Base-by-base conservation (phyloP, 2,329 filamentous ascomycete species). In the Alternaria viburni region DNA sequence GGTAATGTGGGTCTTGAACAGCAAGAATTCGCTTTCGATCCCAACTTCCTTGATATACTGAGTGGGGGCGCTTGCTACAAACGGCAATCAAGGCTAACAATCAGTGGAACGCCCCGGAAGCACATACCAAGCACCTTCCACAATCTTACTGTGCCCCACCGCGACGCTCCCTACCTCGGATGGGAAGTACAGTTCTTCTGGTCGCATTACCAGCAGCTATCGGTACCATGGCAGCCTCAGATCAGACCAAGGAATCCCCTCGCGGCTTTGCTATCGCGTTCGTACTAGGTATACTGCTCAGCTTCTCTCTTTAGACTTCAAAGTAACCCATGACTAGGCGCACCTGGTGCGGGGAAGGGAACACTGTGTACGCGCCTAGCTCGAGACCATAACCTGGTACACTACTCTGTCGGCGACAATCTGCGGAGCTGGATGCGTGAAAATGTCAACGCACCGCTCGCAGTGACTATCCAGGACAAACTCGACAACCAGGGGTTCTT, bases 401-500 rank as follows among this genome's bases (percentile, higher is more conserved):
- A 59, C 41, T 43, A 54, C 15, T 59, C 57, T 1, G 49, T 59
- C 17, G 41, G 57, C 7, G 49, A 54, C 21, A 25, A 8, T 43
- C 19, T 59, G 17, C 57, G 49, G 19, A 59, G 49, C 49, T 59
- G 49, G 57, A 54, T 59, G 49, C 47, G 26, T 19, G 19, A 52
- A 17, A 46, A 59, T 3, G 13, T 7, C 13, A 30, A 46, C 10
- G n/a, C 49, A 7, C 36, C 57, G 9, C 49, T 59, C 17, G 41
- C 57, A 26, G 41, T 54, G 11, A 54, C 3, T 8, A 59, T 59
- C 41, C 57, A 54, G 32, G 49, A 59, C n/a, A 59, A 59, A 44
- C 49, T 59, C 4, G 41, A 54, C 5, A 59, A 59, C 2, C 49
- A 59, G n/a, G 57, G 57, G 19, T 54, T 59, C 15, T 5, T 59